Evolutionary conservation across 805 yeast species (phyloP), one percentile per base, ranked within the genome.

Genomic region (Helenozyma baotianmanensis): DNA sequence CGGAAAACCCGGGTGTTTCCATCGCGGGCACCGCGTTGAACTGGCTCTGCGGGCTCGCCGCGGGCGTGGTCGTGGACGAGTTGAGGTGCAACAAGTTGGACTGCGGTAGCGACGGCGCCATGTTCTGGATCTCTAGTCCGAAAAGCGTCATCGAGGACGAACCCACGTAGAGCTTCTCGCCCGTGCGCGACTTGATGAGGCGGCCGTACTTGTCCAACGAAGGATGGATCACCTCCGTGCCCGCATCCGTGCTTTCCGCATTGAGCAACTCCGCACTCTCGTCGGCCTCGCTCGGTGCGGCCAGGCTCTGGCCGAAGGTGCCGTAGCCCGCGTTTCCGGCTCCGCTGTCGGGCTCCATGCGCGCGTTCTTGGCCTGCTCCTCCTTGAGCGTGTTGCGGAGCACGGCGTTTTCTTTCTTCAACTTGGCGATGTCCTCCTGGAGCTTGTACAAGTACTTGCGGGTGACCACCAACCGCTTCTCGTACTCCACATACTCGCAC

Each of bases 81-180:
- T 42, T 38, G 26, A 37, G 31, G 23, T 36, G 40, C 26, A 47
- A 43, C 21, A 52, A 32, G 13, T 42, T 30, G 4, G 51, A 32
- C 2, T 45, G 29, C 17, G 45, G 48, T 24, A 45, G 40, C 4
- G 57, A 39, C 42, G 78, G 71, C 9, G 78, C 71, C 71, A 79
- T 63, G 37, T 78, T 76, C 50, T 81, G 86, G 34, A 83, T 80
- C 43, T 83, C 90, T 36, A 83, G 61, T 5, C 89, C 89, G 54
- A 83, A 83, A 12, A 82, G 56, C 0, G 92, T 82, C 89, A 83
- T 82, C 1, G 90, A 82, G 0, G 89, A 81, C 1, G 88, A 79
- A 0, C 94, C 94, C 23, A 82, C 84, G 49, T 82, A 83, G 23
- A 82, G 72, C 36, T 76, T 71, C 46, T 81, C 86, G 4, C 90